Evolutionary conservation across 495 filamentous ascomycete species (phyloP), one percentile per base, ranked within the genome.

Genomic region (Neurospora tetrasperma): DNA sequence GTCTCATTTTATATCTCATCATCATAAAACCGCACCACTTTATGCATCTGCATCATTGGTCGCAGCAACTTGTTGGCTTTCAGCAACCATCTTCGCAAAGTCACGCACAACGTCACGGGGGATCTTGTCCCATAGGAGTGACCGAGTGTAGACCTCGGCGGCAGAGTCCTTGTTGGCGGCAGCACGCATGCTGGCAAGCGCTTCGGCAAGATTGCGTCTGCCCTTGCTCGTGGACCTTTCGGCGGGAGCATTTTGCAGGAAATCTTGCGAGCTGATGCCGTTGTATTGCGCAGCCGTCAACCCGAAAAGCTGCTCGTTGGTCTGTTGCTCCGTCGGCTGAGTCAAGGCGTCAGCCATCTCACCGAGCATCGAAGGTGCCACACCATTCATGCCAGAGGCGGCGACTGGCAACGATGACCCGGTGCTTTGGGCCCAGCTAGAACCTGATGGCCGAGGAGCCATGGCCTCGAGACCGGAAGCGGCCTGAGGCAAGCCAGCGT

Each of bases 91-190:
- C 78, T 92, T 90, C 76, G 91, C 91, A 84, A 98, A 99, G 82
- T 95, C 92, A 73, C 90, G 89, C 70, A 99, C 94, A 66, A 98
- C 93, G 78, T 99, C 94, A 74, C 89, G 85, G 66, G 96, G 94
- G 74, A 99, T 92, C 79, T 92, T 90, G 77, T 97, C 94, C 94
- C 94, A 98, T 76, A 99, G 90, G 73, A 99, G 87, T 69, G 93
- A 96, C 40, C 95, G 87, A 39, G 93, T 96, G 83, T 98, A 97
- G 54, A 98, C 93, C 77, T 97, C 94, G 40, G 92, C 91, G 43
- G 89, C 93, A 70, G 86, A 87, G 72, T 88, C 84, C 77, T 91
- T 90, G 77, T 85, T 86, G 74, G 85, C 83, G 79, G 83, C 86
- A 66, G 54, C 54, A 74, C 93, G 89, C 90, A 96, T 93, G 39